Evolutionary conservation across 1,139 yeast species (phyloP), one percentile per base, ranked within the genome.

Genomic region (Nakaseomyces delphensis): DNA sequence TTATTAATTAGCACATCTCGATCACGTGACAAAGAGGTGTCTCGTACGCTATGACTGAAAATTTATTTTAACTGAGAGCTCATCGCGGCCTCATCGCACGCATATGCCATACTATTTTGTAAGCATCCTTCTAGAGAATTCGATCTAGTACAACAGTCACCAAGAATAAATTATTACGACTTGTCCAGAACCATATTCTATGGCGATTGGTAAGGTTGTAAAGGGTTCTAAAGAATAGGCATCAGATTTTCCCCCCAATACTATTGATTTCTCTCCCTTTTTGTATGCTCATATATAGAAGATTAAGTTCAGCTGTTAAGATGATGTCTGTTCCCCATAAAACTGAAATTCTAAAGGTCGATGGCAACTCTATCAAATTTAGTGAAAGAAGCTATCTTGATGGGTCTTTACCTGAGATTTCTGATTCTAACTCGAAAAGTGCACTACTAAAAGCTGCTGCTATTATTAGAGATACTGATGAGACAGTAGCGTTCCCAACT

Each of bases 401-500:
- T 43, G 62, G 62, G 1, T 52, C 59, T 1, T 46, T 55, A 11
- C 79, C 78, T 2, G 57, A 51, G 0, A 69, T 83, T n/a, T 51
- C 68, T 0, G 84, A 80, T 54, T 51, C 65, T 10, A 64, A 60
- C 36, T 79, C 93, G 0, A 63, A 67, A 47, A 44, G 50, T 6
- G 75, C 76, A 47, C 62, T 86, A 2, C 46, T 62, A 8, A 62
- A 67, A 25, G 95, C 95, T 3, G 83, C 89, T 0, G 49, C 63
- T 2, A 68, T 79, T 24, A 63, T 85, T 9, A 63, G 66, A 14
- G 60, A 63, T 3, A 69, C 84, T 0, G 60, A 68, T 28, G 66
- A 76, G 23, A 86, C 80, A 0, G 87, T 91, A 13, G 97, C 93
- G 0, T 89, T 91, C 56, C 98, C 98, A 3, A 86, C 98, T 0